Conservation (phyloP, 805 yeast genomes). For the Barnettozyma botsteinii region DNA sequence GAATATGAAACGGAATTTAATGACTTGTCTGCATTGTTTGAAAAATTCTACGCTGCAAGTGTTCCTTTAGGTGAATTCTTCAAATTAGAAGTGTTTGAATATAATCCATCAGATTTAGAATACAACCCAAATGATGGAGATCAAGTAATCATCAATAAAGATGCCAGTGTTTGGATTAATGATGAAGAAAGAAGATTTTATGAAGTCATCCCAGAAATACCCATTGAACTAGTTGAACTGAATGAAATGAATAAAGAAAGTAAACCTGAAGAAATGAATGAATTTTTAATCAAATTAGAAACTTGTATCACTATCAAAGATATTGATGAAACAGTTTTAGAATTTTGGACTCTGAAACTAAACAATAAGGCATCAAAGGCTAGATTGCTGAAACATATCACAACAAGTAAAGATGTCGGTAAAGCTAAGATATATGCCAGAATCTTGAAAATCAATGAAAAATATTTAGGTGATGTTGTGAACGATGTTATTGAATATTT, state of each 20-base stretch:
- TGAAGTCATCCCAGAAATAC: constrained; percentile 43
- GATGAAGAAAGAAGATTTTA: constrained; percentile 63
- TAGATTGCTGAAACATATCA: constrained; percentile 51
- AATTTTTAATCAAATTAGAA: constrained; percentile 39
- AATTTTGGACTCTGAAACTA: constrained; percentile 44
- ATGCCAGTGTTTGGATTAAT: constrained; percentile 51
- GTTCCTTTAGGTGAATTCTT: constrained; percentile 39
- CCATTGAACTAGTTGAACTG: constrained; percentile 28
- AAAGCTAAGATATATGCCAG: constrained; percentile 51
- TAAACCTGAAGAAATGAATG: constrained; percentile 33
- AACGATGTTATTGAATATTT: constrained; percentile 47
- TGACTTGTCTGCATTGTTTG: constrained; percentile 31
- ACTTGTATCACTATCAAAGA: constrained; percentile 40
- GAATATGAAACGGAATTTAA: constrained; percentile 34
- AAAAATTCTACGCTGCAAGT: constrained; percentile 39
- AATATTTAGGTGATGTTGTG: constrained; percentile 42
- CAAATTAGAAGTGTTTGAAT: constrained; percentile 32
- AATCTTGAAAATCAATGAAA: constrained; percentile 58
- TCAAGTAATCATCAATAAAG: constrained; percentile 26
- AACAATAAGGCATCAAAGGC: constrained; percentile 70
- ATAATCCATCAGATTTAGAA: constrained; percentile 24
- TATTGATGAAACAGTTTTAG: constrained; percentile 41
- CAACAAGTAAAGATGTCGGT: constrained; percentile 41
- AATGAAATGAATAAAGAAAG: constrained; percentile 24
- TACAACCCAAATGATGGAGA: constrained; percentile 22